Percentiles rank a stretch among this genome's conserved stretches.
Conservation (phyloP, 768 basidiomycete species). For the Vararia minispora region DNA sequence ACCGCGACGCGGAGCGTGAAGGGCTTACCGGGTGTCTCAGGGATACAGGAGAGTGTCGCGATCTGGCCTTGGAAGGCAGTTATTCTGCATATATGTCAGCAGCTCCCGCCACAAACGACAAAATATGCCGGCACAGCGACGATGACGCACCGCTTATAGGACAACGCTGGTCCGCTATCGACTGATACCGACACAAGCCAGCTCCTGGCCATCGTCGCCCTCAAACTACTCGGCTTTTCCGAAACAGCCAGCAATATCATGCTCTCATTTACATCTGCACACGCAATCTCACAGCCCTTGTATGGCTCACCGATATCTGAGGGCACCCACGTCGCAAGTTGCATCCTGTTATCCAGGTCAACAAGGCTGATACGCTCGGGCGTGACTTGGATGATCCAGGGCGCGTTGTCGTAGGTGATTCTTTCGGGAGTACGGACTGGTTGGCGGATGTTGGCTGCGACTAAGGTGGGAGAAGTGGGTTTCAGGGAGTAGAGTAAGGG, state of each 20-base stretch:
- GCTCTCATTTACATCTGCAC: conserved; percentile 57
- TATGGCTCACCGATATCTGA: no score
- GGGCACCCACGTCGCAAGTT: conserved; percentile 6
- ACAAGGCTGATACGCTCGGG: conserved; percentile 41
- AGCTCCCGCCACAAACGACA: no score
- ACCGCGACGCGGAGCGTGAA: conserved; percentile 44
- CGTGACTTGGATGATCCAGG: conserved; percentile 67
- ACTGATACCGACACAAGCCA: conserved; percentile 37
- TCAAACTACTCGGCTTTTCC: no score
- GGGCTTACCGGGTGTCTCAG: conserved; percentile 34
- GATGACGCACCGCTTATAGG: conserved; percentile 18
- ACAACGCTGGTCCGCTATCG: conserved; percentile 24
- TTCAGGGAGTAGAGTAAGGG: no score
- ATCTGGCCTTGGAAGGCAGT: conserved; percentile 33
- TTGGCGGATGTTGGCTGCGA: conserved; percentile 44
- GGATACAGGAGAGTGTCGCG: conserved; percentile 57
- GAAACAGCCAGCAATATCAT: conserved; percentile 58
- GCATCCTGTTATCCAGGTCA: conserved; percentile 37
- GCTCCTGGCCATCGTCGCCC: no score
- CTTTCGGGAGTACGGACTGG: conserved; percentile 14
- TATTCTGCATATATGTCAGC: conserved; percentile 11
- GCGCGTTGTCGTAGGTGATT: conserved; percentile 31
- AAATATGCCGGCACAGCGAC: neutral
- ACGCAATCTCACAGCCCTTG: conserved; percentile 39
- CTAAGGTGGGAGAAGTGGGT: conserved; percentile 47